Evolutionary conservation across 257 asterid genomes (phyloP).

Genomic region (Nicotiana tabacum): DNA sequence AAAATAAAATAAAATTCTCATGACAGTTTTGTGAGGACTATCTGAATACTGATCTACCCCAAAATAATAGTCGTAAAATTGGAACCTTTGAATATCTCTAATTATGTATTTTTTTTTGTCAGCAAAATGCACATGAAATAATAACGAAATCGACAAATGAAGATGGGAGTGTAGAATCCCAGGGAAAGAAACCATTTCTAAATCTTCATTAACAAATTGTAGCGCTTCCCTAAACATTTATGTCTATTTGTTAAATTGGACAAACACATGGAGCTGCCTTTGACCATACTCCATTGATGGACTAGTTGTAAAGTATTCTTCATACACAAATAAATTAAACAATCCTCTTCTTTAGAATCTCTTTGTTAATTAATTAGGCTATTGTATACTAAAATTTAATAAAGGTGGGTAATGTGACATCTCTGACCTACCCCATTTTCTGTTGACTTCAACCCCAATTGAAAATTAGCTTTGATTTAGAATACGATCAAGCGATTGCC

Average conservation of each 20-base stretch:
- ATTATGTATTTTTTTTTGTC: background rate
- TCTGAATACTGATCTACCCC: background rate
- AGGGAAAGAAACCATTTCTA: conserved; percentile 11
- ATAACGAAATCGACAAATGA: conserved; percentile 2
- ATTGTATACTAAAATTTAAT: background rate
- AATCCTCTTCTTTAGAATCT: conserved; percentile 18
- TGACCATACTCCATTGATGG: conserved; percentile 22
- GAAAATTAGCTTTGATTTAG: conserved; percentile 18
- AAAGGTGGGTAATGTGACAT: conserved; percentile 10
- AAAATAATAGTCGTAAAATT: background rate
- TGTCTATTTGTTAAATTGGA: conserved; percentile 8
- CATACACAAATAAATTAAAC: conserved; percentile 16
- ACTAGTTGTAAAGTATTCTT: conserved; percentile 14
- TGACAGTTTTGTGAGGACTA: background rate
- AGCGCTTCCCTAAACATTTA: background rate
- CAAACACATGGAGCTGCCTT: conserved; percentile 39
- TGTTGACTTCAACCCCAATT: conserved; percentile 29
- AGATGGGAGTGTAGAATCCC: conserved; percentile 16
- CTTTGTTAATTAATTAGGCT: conserved; percentile 14
- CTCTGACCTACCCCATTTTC: conserved; percentile 23
- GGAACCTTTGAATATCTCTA: background rate
- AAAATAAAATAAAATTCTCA: background rate
- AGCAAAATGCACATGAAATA: background rate
- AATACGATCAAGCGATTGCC: conserved; percentile 13
- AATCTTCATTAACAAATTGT: background rate